These are phyloP conservation scores for Podila minutissima DNA, from an alignment of 192 early-diverging fungal species.

Conservation along the genomic window DNA sequence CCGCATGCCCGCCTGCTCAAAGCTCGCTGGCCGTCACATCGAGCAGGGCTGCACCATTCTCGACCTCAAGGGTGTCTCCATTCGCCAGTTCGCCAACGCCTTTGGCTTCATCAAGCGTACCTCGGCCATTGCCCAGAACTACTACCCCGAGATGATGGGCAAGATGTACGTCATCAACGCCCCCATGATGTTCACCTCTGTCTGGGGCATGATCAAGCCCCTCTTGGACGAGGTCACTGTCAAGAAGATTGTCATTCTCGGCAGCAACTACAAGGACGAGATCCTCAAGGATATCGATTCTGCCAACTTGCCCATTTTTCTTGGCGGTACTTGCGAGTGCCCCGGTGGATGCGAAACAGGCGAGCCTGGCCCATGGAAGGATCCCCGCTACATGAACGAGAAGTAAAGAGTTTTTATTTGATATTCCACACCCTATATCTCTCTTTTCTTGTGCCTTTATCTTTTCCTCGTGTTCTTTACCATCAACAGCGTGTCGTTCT, in stretches of 20 bases:
- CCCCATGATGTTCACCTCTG: conserved; percentile 75
- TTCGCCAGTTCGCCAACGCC: conserved; percentile 72
- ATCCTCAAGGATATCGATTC: conserved; percentile 56
- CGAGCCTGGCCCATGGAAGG: conserved; percentile 65
- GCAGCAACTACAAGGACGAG: conserved; percentile 52
- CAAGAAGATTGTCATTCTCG: conserved; percentile 63
- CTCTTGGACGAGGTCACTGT: conserved; percentile 65
- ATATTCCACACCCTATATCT: background rate
- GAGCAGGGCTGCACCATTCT: conserved; percentile 80
- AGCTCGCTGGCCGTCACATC: conserved; percentile 59
- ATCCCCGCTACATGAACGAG: conserved; percentile 42
- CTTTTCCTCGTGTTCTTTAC: background rate
- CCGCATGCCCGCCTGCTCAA: conserved; percentile 75
- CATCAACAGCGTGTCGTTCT: background rate
- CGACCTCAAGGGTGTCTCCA: conserved; percentile 77
- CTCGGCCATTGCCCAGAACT: conserved; percentile 78
- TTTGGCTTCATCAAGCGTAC: conserved; percentile 72
- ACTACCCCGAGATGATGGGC: conserved; percentile 86
- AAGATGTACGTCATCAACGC: conserved; percentile 88
- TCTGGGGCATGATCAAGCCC: conserved; percentile 63
- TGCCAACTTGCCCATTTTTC: conserved; percentile 50
- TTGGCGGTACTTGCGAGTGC: conserved; percentile 62
- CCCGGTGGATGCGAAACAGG: conserved; percentile 52
- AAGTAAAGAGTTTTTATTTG: conserved; percentile 6
- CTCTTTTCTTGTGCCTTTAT: background rate